These are phyloP conservation scores for Ustilago trichophora DNA, from an alignment of 1,284 basidiomycete genomes.

Conservation along the genomic window DNA sequence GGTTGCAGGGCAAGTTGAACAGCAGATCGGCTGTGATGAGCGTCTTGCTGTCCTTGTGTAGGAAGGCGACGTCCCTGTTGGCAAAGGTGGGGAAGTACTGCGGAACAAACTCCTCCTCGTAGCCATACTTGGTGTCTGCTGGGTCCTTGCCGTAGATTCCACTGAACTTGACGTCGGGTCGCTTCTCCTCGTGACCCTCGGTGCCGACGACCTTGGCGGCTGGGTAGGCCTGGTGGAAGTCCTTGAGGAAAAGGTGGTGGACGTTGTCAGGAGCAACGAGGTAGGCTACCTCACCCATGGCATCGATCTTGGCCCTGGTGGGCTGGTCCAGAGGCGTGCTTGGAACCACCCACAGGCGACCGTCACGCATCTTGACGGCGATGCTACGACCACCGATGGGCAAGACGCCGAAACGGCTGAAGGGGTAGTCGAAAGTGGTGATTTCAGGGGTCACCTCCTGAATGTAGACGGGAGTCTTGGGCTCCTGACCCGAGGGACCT, in stretches of 20 bases:
- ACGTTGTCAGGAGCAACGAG: conserved; percentile 70
- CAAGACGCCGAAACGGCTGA: conserved; percentile 62
- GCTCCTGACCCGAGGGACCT: conserved; percentile 19
- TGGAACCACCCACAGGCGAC: conserved; percentile 80
- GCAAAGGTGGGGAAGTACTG: conserved; percentile 79
- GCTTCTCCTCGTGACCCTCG: conserved; percentile 67
- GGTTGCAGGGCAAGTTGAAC: conserved; percentile 85
- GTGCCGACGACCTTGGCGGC: conserved; percentile 68
- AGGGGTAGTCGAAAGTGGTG: conserved; percentile 65
- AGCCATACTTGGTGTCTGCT: conserved; percentile 43
- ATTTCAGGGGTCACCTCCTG: conserved; percentile 47
- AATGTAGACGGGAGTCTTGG: conserved; percentile 42
- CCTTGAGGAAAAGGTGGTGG: conserved; percentile 69
- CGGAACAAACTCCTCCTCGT: conserved; percentile 47
- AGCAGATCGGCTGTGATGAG: conserved; percentile 87
- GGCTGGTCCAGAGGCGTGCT: conserved; percentile 78
- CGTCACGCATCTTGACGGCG: conserved; percentile 77
- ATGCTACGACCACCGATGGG: conserved; percentile 69
- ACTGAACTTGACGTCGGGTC: conserved; percentile 68
- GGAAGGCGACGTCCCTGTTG: conserved; percentile 89
- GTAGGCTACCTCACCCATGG: conserved; percentile 76
- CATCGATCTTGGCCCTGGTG: conserved; percentile 77
- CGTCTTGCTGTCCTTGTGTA: conserved; percentile 80
- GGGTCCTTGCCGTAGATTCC: conserved; percentile 57
- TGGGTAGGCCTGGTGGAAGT: conserved; percentile 54